A percentile compares a stretch with the other conserved stretches of the same genome.
phyloP scores from a whole-genome alignment of 208 protist species.

The Trypanosoma lewisi region DNA sequence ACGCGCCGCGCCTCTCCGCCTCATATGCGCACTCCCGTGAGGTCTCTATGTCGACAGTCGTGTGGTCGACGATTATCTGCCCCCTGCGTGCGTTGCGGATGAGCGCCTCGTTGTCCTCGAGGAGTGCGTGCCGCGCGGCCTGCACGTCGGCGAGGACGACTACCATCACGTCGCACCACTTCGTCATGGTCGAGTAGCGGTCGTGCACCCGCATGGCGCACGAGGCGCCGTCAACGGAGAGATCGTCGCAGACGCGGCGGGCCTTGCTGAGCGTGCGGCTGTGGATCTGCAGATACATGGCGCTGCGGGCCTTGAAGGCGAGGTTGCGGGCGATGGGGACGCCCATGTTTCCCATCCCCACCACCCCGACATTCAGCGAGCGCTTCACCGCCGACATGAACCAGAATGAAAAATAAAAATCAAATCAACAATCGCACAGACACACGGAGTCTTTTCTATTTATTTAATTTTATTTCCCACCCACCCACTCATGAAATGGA shows the following conservation, averaged over 20 bases:
- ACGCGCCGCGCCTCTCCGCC: conserved; percentile 61
- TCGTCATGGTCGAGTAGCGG: conserved; percentile 77
- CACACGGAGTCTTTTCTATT: too few relatives aligned
- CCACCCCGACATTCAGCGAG: conserved; percentile 86
- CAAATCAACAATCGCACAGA: too few relatives aligned
- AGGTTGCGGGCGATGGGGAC: conserved; percentile 83
- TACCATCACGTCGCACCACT: conserved; percentile 86
- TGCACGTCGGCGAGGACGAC: conserved; percentile 51
- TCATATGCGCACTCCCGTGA: conserved; percentile 64
- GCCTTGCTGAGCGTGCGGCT: conserved; percentile 67
- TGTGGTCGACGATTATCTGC: conserved; percentile 90
- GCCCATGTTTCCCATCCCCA: conserved; percentile 87
- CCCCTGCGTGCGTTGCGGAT: conserved; percentile 66
- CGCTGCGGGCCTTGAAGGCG: conserved; percentile 83
- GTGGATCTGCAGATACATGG: conserved; percentile 87
- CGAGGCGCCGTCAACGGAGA: conserved; percentile 75
- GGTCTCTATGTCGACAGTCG: conserved; percentile 75
- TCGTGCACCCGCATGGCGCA: conserved; percentile 86
- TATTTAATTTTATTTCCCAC: too few relatives aligned
- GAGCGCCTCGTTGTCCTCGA: conserved; percentile 68
- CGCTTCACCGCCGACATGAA: conserved; percentile 59
- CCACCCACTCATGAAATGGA: too few relatives aligned
- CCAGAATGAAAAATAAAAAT: neutral
- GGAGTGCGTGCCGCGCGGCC: conserved; percentile 50
- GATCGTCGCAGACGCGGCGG: conserved; percentile 66